Base-by-base conservation (phyloP, 768 basidiomycete genomes). In the Mycena rebaudengoi region DNA sequence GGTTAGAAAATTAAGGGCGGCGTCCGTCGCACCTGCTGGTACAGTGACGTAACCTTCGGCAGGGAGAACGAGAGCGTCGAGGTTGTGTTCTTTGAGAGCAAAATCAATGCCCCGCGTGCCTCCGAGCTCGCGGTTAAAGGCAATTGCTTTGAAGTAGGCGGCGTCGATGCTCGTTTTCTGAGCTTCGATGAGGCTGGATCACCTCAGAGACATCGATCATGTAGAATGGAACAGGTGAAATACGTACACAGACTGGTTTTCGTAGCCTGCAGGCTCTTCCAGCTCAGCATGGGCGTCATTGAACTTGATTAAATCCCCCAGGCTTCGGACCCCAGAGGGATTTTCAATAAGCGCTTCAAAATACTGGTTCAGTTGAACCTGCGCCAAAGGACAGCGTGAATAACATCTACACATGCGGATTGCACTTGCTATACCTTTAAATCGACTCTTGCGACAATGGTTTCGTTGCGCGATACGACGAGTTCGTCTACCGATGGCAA, bases 271-370 rank as follows among this genome's bases (percentile, higher is more conserved):
- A 1, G 81, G 81, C 59, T 78, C 55, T 70, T 90, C 89, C 23
- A 85, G 77, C 6, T 78, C 75, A 12, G 83, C 78, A 61, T 90
- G 79, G 14, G 79, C 79, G 23, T 80, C 74, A 67, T 90, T 82
- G 73, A 88, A 90, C 16, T 71, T 73, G 41, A 89, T 88, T 52
- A 90, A 65, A 60, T 88, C 86, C 4, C 82, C 85, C 1, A 90
- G 79, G 33, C 69, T 82, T 35, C 80, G 79, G n/a, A 89, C 83
- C 4, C 85, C 86, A 1, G 85, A 80, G 0, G 88, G 89, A 41
- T 86, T 85, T 35, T 82, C 70, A 11, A 83, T 65, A 11, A 90
- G 76, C 1, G 69, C 75, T 25, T 79, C 67, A 35, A 84, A 82
- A 58, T 85, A 89, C 23, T 74, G 73, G 56, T 84, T 79, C 20